Percentiles rank a stretch among this genome's conserved stretches.
phyloP scores from a whole-genome alignment of 2,329 filamentous ascomycete genomes.

The Moelleriella libera region DNA sequence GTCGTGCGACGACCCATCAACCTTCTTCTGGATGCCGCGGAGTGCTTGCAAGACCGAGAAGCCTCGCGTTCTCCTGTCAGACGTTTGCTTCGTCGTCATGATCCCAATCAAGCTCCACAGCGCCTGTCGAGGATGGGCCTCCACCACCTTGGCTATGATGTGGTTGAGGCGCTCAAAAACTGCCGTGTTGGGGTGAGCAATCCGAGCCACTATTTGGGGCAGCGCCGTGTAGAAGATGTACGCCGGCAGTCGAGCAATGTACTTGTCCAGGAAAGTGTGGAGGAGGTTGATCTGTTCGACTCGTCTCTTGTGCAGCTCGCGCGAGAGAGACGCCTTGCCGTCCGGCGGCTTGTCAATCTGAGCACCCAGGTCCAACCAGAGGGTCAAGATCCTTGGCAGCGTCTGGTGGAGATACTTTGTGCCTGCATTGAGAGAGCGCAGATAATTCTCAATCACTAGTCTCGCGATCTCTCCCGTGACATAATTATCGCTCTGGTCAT shows the following conservation, averaged over 20 bases:
- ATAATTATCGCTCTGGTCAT: slow-evolving; percentile 65
- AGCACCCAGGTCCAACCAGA: slow-evolving; percentile 87
- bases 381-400: slow-evolving; percentile 74
- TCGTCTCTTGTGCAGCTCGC: slow-evolving; percentile 39
- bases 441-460: slow-evolving; percentile 85
- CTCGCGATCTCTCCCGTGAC: slow-evolving; percentile 74
- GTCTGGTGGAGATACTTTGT: slow-evolving; percentile 96
- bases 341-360: slow-evolving; percentile 51
- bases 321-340: slow-evolving; percentile 36
- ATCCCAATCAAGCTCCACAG: slow-evolving; percentile 85
- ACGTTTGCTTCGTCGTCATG: slow-evolving; percentile 60
- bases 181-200: slow-evolving; percentile 67
- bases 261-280: slow-evolving; percentile 66
- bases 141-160: slow-evolving; percentile 78
- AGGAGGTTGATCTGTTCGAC: slow-evolving; percentile 53
- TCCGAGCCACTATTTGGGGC: slow-evolving; percentile 89
- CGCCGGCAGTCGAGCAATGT: slow-evolving; percentile 56
- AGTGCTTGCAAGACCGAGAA: slow-evolving; percentile 36
- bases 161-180: slow-evolving; percentile 65
- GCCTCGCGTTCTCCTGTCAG: slow-evolving; percentile 46
- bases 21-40: slow-evolving; percentile 32
- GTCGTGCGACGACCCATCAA: slow-evolving; percentile 39
- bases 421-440: slow-evolving; percentile 73
- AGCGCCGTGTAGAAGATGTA: slow-evolving; percentile 73
- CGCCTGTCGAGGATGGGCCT: slow-evolving; percentile 77